A percentile compares a stretch with the other conserved stretches of the same genome.
phyloP scores from a whole-genome alignment of 495 filamentous ascomycete genomes.

The Mytilinidion resinicola region DNA sequence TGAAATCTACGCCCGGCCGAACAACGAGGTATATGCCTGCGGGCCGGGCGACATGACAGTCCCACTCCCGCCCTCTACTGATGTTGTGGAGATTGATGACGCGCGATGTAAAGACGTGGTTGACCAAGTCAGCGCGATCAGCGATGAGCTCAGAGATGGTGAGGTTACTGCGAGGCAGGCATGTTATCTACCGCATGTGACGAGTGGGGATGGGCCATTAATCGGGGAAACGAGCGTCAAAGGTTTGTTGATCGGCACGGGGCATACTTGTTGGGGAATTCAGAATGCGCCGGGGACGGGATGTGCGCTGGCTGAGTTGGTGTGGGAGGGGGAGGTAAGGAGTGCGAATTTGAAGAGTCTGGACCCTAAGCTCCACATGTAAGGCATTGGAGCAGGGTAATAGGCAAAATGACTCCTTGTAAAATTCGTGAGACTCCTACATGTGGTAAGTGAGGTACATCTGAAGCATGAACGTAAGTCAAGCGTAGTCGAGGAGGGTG shows the following conservation, averaged over 20 bases:
- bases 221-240: conserved; percentile 69
- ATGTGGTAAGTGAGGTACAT: no score
- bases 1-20: conserved; percentile 88
- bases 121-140: conserved; percentile 71
- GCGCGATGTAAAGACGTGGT: conserved; percentile 81
- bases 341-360: conserved; percentile 33
- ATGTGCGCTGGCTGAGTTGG: conserved; percentile 63
- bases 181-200: conserved; percentile 83
- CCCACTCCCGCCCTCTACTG: conserved; percentile 69
- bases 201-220: conserved; percentile 61
- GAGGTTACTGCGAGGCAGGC: conserved; percentile 78
- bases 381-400: background rate
- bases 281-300: conserved; percentile 93
- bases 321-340: conserved; percentile 37
- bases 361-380: conserved; percentile 30
- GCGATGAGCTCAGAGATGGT: conserved; percentile 67
- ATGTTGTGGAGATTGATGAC: conserved; percentile 70
- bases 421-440: no score
- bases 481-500: no score
- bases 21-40: conserved; percentile 87
- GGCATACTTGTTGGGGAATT: conserved; percentile 97
- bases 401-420: background rate
- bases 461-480: no score
- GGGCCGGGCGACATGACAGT: conserved; percentile 76
- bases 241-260: conserved; percentile 77